Conservation (phyloP, 441 rosid genomes). For the Gossypium davidsonii region DNA sequence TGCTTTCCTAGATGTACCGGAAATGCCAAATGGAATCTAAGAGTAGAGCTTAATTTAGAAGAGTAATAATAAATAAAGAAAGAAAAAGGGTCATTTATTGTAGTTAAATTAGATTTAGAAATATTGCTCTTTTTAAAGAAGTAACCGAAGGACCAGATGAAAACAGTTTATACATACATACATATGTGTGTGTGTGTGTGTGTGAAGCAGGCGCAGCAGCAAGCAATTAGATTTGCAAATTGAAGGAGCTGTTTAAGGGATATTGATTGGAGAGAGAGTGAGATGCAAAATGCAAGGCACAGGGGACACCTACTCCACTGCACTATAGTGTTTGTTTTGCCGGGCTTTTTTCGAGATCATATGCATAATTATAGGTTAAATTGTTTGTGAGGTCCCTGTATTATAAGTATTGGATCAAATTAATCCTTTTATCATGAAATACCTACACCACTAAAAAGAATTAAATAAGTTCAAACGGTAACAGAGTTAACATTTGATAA, state of each 20-base stretch:
- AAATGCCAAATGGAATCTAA: not conserved
- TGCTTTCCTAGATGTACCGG: not conserved
- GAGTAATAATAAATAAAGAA: not conserved
- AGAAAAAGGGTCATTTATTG: not conserved
- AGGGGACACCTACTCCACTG: not conserved
- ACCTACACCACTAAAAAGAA: too few relatives aligned
- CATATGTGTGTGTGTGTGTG: too few relatives aligned
- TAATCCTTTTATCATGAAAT: too few relatives aligned
- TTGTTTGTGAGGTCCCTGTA: too few relatives aligned
- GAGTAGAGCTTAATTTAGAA: not conserved
- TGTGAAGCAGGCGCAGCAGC: not conserved
- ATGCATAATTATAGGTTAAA: not conserved
- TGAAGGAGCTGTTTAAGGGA: not conserved
- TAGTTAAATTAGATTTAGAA: not conserved
- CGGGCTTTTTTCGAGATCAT: slow-evolving; percentile 31
- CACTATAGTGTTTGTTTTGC: slow-evolving; percentile 16
- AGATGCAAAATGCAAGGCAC: not conserved
- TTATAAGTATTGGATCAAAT: too few relatives aligned
- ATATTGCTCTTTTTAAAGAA: not conserved
- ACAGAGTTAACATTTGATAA: too few relatives aligned
- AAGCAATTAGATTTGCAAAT: not conserved
- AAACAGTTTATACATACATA: not conserved
- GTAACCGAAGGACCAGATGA: not conserved
- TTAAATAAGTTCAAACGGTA: too few relatives aligned
- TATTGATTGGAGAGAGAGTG: not conserved